Conservation (phyloP, 108 stramenopile genomes). For the Stephanodiscus minutulus region DNA sequence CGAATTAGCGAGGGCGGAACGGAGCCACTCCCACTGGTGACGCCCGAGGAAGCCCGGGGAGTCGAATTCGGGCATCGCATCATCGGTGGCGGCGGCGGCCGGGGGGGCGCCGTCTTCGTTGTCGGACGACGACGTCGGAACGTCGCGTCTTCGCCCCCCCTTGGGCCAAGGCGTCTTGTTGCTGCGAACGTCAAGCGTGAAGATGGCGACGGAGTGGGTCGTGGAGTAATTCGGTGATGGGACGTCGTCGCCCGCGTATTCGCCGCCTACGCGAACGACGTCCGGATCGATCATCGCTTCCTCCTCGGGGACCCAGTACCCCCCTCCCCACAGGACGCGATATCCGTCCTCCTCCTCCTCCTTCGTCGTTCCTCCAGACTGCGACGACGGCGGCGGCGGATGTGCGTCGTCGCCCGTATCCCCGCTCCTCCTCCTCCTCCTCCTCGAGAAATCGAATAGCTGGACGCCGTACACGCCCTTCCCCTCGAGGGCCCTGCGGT, state of each 20-base stretch:
- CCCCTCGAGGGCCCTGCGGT: constrained; percentile 52
- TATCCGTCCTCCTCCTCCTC: background rate
- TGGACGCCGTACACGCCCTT: constrained; percentile 82
- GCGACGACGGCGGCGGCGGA: background rate
- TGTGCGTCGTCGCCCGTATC: too few species aligned
- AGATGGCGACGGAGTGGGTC: constrained; percentile 69
- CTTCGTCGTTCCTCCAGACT: background rate
- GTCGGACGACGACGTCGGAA: too few species aligned
- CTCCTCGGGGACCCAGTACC: constrained; percentile 54
- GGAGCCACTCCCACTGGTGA: constrained; percentile 87
- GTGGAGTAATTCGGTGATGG: constrained; percentile 32
- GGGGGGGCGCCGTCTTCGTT: too few species aligned
- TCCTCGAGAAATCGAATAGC: constrained; percentile 74
- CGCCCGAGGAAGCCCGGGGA: constrained; percentile 83
- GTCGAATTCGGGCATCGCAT: too few species aligned
- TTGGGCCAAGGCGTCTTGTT: constrained; percentile 80
- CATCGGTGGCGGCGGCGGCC: too few species aligned
- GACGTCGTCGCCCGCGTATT: background rate
- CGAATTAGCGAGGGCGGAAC: constrained; percentile 64
- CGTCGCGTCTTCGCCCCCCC: too few species aligned
- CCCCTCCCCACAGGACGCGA: constrained; percentile 27
- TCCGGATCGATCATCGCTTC: constrained; percentile 82
- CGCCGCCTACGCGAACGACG: too few species aligned
- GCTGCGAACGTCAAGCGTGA: too few species aligned
- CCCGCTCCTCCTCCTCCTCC: too few species aligned